These are phyloP conservation scores for Blastobotrys indianensis DNA, from an alignment of 1,139 yeast genomes.

Conservation along the genomic window DNA sequence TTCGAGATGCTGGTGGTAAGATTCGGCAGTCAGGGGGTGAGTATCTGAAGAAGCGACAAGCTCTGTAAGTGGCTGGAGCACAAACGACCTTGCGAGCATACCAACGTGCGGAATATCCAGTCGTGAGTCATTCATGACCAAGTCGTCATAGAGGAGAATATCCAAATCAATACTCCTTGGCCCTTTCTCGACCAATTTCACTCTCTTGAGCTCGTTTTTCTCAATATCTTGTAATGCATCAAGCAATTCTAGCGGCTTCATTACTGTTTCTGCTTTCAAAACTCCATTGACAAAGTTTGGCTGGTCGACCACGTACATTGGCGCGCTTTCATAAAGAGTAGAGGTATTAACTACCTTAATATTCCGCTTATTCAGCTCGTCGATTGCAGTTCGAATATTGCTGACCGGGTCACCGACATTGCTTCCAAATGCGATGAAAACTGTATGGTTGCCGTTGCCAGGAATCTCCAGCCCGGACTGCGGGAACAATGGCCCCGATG, in stretches of 20 bases:
- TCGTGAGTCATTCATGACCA: slow-evolving; percentile 47
- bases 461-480: slow-evolving; percentile 17
- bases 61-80: slow-evolving; percentile 82
- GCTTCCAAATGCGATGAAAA: slow-evolving; percentile 83
- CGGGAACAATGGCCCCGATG: slow-evolving; percentile 19
- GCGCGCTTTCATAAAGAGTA: slow-evolving; percentile 77
- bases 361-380: slow-evolving; percentile 38
- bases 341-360: slow-evolving; percentile 58
- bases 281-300: slow-evolving; percentile 82
- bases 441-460: slow-evolving; percentile 41
- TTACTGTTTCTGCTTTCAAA: slow-evolving; percentile 49
- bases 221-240: slow-evolving; percentile 66
- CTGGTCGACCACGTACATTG: slow-evolving; percentile 86
- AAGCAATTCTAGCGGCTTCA: slow-evolving; percentile 61
- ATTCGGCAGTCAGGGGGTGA: slow-evolving; percentile 84
- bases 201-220: slow-evolving; percentile 61
- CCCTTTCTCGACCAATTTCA: slow-evolving; percentile 78
- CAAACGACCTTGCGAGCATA: slow-evolving; percentile 87
- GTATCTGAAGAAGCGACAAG: slow-evolving; percentile 54
- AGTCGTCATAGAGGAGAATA: slow-evolving; percentile 64
- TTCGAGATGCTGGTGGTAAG: slow-evolving; percentile 60
- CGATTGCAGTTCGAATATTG: slow-evolving; percentile 57
- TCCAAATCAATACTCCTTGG: slow-evolving; percentile 90
- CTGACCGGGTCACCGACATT: slow-evolving; percentile 67
- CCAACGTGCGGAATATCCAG: slow-evolving; percentile 79